Evolutionary conservation across 306 rosid species (phyloP), one percentile per base, ranked within the genome.

Genomic region (Castanospermum australe): DNA sequence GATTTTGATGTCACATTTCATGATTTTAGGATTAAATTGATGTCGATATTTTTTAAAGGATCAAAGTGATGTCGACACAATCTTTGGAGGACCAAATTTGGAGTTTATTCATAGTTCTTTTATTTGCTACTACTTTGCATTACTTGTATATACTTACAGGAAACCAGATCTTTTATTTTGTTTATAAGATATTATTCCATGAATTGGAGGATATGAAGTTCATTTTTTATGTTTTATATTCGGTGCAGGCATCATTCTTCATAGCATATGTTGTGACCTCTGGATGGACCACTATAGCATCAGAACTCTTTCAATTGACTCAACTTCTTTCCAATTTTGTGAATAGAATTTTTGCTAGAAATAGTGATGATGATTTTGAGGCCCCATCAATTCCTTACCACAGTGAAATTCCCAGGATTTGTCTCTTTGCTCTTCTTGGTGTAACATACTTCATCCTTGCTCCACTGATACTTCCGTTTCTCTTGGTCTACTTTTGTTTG

Each of bases 401-500:
- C 66, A 87, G 92, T 36, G 81, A 36, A 79, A 87, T 91, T 86
- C 98, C 98, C 17, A 77, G 44, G 78, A 63, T 91, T 87, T 88
- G 82, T 68, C 87, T 95, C 78, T 96, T 96, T 65, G 94, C 83
- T 78, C 93, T 96, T 89, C 99, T 93, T 50, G 98, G 98, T 69
- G 76, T 91, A 72, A 89, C 97, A 48, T 96, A 93, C 87, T 96
- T 96, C 85, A 87, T 90, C 78, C 94, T 90, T 44, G 96, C 98
- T 76, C 99, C 99, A 33, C 81, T 93, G 8, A 96, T 96, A 81
- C 83, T 96, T 35, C 98, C 99, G 60, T 96, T 96, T 88, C 92
- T 96, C 84, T 84, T 96, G 83, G 78, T 88, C 48, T 93, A 91
- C 89, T 89, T 87, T 70, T 88, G 96, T 83, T 76, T 90, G 64